Evolutionary conservation across 2,329 filamentous ascomycete genomes (phyloP).

Genomic region (Tolypocladium sp.): DNA sequence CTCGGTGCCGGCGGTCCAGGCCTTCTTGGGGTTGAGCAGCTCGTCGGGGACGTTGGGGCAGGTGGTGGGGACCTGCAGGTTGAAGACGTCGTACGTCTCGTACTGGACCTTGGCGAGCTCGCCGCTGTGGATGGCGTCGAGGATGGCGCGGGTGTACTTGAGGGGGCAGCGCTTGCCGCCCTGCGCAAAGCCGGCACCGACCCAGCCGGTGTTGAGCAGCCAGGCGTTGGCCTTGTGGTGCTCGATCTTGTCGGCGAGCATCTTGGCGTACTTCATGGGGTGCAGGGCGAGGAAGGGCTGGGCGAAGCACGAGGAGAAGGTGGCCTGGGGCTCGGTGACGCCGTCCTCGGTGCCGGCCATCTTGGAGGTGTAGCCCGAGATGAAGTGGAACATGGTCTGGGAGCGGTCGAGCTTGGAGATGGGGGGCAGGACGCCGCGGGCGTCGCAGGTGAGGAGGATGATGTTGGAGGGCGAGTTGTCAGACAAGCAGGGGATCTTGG

Average conservation of each 20-base stretch:
- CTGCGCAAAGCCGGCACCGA: slow-evolving; percentile 81
- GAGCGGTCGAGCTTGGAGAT: slow-evolving; percentile 93
- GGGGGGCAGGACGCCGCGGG: slow-evolving; percentile 90
- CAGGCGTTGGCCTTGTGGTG: slow-evolving; percentile 92
- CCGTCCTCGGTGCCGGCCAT: slow-evolving; percentile 99
- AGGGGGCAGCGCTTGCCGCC: slow-evolving; percentile 95
- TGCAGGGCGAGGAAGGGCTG: slow-evolving; percentile 98
- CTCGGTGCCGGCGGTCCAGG: slow-evolving; percentile 75
- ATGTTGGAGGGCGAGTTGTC: slow-evolving; percentile 90
- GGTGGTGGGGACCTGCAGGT: slow-evolving; percentile 86
- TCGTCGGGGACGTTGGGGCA: slow-evolving; percentile 85
- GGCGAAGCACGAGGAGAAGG: slow-evolving; percentile 98
- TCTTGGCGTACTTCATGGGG: slow-evolving; percentile 97
- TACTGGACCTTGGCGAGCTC: slow-evolving; percentile 89
- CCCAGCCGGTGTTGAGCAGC: slow-evolving; percentile 98
- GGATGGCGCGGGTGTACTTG: slow-evolving; percentile 97
- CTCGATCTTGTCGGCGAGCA: slow-evolving; percentile 97
- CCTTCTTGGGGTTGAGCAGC: slow-evolving; percentile 87
- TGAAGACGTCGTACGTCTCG: slow-evolving; percentile 94
- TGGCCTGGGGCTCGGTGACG: slow-evolving; percentile 92
- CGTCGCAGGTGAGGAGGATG: slow-evolving; percentile 95
- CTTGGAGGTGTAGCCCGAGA: slow-evolving; percentile 98
- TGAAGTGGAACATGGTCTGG: slow-evolving; percentile 99
- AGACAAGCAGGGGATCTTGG: slow-evolving; percentile 93
- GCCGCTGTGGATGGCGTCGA: slow-evolving; percentile 95